These are phyloP conservation scores for Cryptococcus wingfieldii DNA, from an alignment of 1,284 basidiomycete genomes.

Conservation along the genomic window DNA sequence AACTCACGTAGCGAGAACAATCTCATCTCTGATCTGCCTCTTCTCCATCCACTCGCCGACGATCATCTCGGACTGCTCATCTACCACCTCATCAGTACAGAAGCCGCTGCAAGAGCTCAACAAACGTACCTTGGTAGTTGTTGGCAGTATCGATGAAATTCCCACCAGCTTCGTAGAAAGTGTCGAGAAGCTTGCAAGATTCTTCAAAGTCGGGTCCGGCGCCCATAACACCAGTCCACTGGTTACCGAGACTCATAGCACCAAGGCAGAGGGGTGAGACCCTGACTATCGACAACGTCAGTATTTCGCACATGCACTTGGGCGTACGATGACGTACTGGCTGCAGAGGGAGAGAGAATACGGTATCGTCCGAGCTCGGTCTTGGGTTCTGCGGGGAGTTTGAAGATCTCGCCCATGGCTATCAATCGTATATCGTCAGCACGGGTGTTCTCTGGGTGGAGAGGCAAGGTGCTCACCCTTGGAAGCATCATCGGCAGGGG, in stretches of 20 bases:
- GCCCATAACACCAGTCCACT: constrained; percentile 45
- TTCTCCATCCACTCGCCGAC: constrained; percentile 51
- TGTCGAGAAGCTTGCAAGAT: constrained; percentile 31
- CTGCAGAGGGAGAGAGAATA: constrained; percentile 51
- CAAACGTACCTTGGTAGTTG: constrained; percentile 11
- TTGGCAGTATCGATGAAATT: constrained; percentile 19
- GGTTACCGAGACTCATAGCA: constrained; percentile 53
- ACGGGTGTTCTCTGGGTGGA: too few relatives aligned
- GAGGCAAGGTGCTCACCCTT: too few relatives aligned
- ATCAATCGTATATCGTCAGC: not conserved
- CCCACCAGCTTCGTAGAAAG: constrained; percentile 7
- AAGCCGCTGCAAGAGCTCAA: too few relatives aligned
- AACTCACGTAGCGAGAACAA: constrained; percentile 24
- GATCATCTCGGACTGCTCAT: constrained; percentile 46
- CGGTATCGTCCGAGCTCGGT: constrained; percentile 47
- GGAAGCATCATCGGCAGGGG: not conserved
- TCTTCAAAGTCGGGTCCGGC: constrained; percentile 20
- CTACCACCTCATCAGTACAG: constrained; percentile 2
- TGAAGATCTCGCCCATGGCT: constrained; percentile 21
- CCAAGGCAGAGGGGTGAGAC: constrained; percentile 55
- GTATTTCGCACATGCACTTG: not conserved
- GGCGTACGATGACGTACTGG: constrained; percentile 26
- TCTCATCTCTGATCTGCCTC: constrained; percentile 32
- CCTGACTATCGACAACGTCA: constrained; percentile 15
- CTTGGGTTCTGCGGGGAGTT: constrained; percentile 24